These are phyloP conservation scores for Jimgerdemannia flammicorona DNA, from an alignment of 192 early-diverging fungal species.

Conservation along the genomic window DNA sequence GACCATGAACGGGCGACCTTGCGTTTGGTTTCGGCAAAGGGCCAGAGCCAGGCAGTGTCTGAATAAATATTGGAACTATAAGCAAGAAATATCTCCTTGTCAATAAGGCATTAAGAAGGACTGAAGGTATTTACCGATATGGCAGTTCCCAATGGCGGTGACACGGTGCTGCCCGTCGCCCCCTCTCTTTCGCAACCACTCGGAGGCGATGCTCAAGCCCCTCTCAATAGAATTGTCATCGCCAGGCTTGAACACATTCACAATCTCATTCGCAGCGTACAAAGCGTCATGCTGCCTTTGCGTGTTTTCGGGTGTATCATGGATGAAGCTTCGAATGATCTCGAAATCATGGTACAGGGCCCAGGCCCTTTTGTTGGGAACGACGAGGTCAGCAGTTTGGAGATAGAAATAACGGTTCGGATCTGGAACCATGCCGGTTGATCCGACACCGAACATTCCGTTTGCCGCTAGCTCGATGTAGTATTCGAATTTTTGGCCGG, in stretches of 20 bases:
- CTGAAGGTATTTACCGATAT: constrained; percentile 39
- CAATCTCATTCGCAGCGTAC: constrained; percentile 70
- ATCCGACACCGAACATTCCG: constrained; percentile 76
- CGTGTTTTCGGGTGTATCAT: not conserved
- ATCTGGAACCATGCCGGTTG: constrained; percentile 46
- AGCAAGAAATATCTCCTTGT: constrained; percentile 64
- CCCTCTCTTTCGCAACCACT: constrained; percentile 67
- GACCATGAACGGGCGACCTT: constrained; percentile 87
- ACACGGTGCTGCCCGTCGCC: constrained; percentile 67
- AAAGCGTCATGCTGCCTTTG: constrained; percentile 29
- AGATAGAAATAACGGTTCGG: constrained; percentile 61
- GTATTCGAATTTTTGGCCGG: constrained; percentile 56
- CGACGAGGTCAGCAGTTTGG: constrained; percentile 60
- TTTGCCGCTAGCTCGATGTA: constrained; percentile 93
- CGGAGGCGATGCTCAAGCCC: constrained; percentile 41
- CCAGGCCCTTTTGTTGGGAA: constrained; percentile 63
- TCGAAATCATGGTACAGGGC: constrained; percentile 62
- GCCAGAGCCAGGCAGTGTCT: constrained; percentile 55
- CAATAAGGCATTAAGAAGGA: not conserved
- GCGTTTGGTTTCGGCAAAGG: constrained; percentile 95
- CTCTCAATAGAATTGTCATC: constrained; percentile 42
- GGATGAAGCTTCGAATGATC: not conserved
- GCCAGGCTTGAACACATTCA: constrained; percentile 65
- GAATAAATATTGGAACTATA: constrained; percentile 36
- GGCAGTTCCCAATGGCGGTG: constrained; percentile 91